Conservation (phyloP, 352 stramenopile species). For the Pythium volutum region DNA sequence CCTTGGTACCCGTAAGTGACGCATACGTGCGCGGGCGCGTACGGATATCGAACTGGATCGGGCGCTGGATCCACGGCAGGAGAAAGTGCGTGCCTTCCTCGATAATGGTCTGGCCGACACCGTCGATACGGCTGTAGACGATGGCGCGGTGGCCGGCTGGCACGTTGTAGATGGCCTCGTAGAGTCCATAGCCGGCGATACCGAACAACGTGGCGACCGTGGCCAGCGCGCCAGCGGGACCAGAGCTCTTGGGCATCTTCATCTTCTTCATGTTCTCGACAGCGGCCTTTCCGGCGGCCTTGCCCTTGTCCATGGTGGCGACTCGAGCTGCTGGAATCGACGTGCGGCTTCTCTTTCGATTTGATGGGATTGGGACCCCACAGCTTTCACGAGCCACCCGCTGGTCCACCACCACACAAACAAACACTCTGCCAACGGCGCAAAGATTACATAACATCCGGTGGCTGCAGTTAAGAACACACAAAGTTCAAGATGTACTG, state of each 20-base stretch:
- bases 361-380: neutral
- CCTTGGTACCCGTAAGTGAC: constrained; percentile 92
- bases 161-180: constrained; percentile 89
- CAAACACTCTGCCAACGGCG: constrained; percentile 13
- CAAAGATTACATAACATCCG: constrained; percentile 6
- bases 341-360: constrained; percentile 1
- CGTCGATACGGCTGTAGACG: constrained; percentile 89
- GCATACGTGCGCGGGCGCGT: constrained; percentile 92
- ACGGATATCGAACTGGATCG: constrained; percentile 94
- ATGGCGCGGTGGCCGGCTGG: constrained; percentile 85
- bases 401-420: constrained; percentile 31
- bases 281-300: constrained; percentile 30
- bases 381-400: constrained; percentile 4
- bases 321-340: neutral
- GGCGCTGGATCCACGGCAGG: constrained; percentile 97
- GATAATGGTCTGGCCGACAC: constrained; percentile 72
- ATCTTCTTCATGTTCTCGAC: constrained; percentile 91
- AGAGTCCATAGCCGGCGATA: constrained; percentile 66
- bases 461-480: constrained; percentile 14
- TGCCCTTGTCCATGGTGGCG: constrained; percentile 25
- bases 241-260: constrained; percentile 76
- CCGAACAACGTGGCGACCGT: constrained; percentile 67
- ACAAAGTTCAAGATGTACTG: neutral
- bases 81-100: constrained; percentile 96
- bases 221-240: constrained; percentile 48